Base-by-base conservation (phyloP, 2,329 filamentous ascomycete genomes). In the Cercospora canescens region DNA sequence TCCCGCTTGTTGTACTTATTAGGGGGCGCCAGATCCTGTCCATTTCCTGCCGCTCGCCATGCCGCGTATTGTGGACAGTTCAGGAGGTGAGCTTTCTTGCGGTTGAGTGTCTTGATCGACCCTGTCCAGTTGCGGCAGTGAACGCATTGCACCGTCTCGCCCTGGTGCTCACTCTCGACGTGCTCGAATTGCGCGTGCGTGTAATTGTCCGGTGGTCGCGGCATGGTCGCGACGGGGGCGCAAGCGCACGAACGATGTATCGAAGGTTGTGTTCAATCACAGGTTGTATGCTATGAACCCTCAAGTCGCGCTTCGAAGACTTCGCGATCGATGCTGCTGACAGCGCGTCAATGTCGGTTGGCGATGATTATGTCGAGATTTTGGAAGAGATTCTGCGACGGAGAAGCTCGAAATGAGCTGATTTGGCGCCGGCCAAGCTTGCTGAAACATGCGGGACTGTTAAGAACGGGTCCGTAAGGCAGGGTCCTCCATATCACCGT, bases 121-220 rank as follows among this genome's bases (percentile, higher is more conserved):
- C 74, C 74, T 14, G 73, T 75, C 75, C 75, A 77, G 54, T 70
- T 67, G 60, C 72, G 72, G 66, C 74, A 76, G 64, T 76, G 74
- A 14, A 68, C 63, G 69, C 74, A 76, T 62, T 72, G 73, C 12
- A 75, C 74, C 28, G 72, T 76, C 32, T 73, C 71, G 64, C 70
- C 70, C 32, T 69, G 66, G 52, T 72, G 67, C 32, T 76, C 70
- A 16, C 66, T 68, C 16, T 73, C 72, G 57, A 74, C 50, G 5
- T 61, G 32, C 55, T 71, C 66, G 67, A 75, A 76, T 48, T 76
- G 71, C 3, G 66, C 58, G 57, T 74, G 72, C 12, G 71, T 71
- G 69, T 74, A 75, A 28, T 69, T 67, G 66, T 75, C 71, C 26
- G 70, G 57, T 8, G 71, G 67, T 9, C 73, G 73, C 30, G 70